Evolutionary conservation across 768 basidiomycete genomes (phyloP).

Genomic region (Trametes meyenii): DNA sequence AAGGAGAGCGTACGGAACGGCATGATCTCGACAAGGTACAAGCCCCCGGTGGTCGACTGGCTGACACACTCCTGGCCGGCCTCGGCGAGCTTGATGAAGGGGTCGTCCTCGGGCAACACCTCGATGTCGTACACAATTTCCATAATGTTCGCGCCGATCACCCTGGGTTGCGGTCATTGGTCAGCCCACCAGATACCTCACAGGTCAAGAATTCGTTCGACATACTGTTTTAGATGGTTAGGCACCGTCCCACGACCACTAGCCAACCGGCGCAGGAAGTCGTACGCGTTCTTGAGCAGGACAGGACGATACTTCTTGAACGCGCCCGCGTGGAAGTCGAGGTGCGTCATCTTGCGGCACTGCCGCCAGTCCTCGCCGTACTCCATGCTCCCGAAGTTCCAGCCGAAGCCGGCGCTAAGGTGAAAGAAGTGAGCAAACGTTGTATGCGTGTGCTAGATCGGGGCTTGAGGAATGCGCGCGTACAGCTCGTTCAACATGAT

Average conservation of each 20-base stretch:
- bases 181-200: background rate
- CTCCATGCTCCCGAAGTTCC: slow-evolving; percentile 18
- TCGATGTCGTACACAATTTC: slow-evolving; percentile 30
- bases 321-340: slow-evolving; percentile 7
- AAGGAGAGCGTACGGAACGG: slow-evolving; percentile 16
- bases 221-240: slow-evolving; percentile 10
- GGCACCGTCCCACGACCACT: background rate
- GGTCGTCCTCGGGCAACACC: slow-evolving; percentile 25
- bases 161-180: slow-evolving; percentile 10
- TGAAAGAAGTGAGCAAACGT: too few species aligned
- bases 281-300: background rate
- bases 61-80: slow-evolving; percentile 13
- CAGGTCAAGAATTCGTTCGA: background rate
- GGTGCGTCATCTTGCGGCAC: slow-evolving; percentile 16
- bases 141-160: slow-evolving; percentile 29
- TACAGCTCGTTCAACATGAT: slow-evolving; percentile 23
- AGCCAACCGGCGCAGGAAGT: slow-evolving; percentile 2
- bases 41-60: slow-evolving; percentile 7
- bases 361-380: slow-evolving; percentile 17
- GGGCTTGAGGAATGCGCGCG: background rate
- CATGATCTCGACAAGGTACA: slow-evolving; percentile 22
- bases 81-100: slow-evolving; percentile 25
- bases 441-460: too few species aligned
- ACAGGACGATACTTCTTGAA: slow-evolving; percentile 17
- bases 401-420: slow-evolving; percentile 14